A percentile compares a stretch with the other conserved stretches of the same genome.
These are phyloP conservation scores for Gossypium schwendimanii DNA, from an alignment of 441 rosid species.

Conservation along the genomic window DNA sequence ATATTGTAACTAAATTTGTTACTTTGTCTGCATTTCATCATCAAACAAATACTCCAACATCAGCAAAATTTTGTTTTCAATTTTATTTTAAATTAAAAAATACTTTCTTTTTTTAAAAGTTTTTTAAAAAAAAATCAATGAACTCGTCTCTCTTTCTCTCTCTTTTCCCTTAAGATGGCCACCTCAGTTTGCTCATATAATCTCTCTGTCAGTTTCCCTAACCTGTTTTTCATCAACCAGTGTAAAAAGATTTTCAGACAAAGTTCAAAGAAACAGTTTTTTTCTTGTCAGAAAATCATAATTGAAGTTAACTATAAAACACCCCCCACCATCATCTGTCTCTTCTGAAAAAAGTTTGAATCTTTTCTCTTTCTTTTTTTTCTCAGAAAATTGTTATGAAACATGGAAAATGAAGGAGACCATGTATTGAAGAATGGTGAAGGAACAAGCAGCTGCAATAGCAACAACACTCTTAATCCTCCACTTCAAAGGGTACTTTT, in stretches of 20 bases:
- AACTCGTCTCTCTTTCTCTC: not conserved
- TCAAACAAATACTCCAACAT: not conserved
- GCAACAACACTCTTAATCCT: conserved; percentile 19
- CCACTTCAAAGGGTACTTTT: conserved; percentile 25
- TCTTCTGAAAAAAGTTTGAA: not conserved
- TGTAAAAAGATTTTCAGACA: not conserved
- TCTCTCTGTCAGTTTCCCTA: not conserved
- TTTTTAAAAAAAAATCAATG: not conserved
- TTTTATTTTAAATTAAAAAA: not conserved
- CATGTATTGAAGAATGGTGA: conserved; percentile 12
- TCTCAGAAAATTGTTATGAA: conserved; percentile 2
- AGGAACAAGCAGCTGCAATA: conserved; percentile 10
- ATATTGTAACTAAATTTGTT: not conserved
- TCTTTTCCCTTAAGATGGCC: not conserved
- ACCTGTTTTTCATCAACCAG: not conserved
- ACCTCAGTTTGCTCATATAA: not conserved
- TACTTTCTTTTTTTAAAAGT: not conserved
- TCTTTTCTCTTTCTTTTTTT: not conserved
- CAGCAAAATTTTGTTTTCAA: not conserved
- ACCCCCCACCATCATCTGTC: not conserved
- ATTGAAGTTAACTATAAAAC: not conserved
- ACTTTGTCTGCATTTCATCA: not conserved
- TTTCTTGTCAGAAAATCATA: not conserved
- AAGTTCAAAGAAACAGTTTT: not conserved
- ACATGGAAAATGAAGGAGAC: conserved; percentile 35